Percentiles rank a stretch among this genome's conserved stretches.
Conservation (phyloP, 2,329 filamentous ascomycete genomes). For the Penicillium concentricum region DNA sequence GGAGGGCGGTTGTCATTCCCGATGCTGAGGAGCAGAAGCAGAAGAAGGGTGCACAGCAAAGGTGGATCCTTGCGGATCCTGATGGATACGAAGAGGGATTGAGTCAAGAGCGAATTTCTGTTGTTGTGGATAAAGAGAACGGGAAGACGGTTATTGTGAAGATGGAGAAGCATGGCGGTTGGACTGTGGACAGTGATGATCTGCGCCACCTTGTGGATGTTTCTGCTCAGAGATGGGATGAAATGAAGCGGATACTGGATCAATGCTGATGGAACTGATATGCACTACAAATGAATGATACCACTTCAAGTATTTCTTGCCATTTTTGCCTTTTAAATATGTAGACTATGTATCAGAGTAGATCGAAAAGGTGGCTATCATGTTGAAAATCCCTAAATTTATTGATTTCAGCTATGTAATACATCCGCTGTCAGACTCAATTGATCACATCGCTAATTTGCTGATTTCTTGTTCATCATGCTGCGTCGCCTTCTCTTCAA, state of each 20-base stretch:
- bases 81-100: constrained; percentile 86
- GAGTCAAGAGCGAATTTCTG: constrained; percentile 77
- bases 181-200: constrained; percentile 62
- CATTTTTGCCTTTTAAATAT: neutral
- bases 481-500: constrained; percentile 36
- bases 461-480: constrained; percentile 19
- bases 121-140: constrained; percentile 66
- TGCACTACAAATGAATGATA: constrained; percentile 27
- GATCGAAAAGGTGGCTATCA: neutral
- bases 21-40: constrained; percentile 43
- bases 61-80: constrained; percentile 81
- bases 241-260: constrained; percentile 50
- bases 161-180: constrained; percentile 82
- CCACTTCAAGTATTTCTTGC: constrained; percentile 15
- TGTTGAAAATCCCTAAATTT: neutral
- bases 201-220: constrained; percentile 60
- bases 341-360: neutral
- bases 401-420: neutral
- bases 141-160: constrained; percentile 58
- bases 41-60: constrained; percentile 34
- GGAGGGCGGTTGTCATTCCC: constrained; percentile 39
- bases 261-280: constrained; percentile 25
- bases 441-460: neutral
- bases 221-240: constrained; percentile 64
- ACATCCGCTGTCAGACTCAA: neutral